Evolutionary conservation across 805 yeast genomes (phyloP).

Genomic region (Isabelozyma heimii): DNA sequence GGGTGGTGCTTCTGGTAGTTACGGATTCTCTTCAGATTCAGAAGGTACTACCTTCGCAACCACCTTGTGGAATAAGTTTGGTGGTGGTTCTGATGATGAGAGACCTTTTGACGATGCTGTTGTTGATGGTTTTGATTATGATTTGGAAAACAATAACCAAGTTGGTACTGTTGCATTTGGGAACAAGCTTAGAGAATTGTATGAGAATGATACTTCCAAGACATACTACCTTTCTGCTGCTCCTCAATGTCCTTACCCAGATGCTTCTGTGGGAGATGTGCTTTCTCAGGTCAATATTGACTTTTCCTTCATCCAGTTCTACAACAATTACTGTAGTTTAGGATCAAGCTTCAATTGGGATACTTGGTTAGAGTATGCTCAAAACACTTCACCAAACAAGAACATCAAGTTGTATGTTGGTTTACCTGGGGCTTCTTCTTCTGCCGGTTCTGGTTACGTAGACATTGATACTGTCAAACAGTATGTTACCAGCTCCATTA

Average conservation of each 20-base stretch:
- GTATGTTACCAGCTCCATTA: conserved; percentile 9
- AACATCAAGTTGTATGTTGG: conserved; percentile 31
- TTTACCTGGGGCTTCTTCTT: conserved; percentile 28
- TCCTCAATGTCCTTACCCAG: conserved; percentile 41
- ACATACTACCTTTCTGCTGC: conserved; percentile 32
- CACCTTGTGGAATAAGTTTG: conserved; percentile 39
- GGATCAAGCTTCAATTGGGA: conserved; percentile 31
- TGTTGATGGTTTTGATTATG: conserved; percentile 82
- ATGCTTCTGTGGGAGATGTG: conserved; percentile 32
- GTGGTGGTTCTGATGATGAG: conserved; percentile 29
- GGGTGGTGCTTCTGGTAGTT: conserved; percentile 48
- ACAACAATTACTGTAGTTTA: conserved; percentile 32
- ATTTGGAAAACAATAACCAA: conserved; percentile 58
- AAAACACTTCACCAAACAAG: conserved; percentile 25
- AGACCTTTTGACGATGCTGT: conserved; percentile 71
- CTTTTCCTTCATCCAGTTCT: conserved; percentile 39
- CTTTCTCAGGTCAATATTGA: conserved; percentile 23
- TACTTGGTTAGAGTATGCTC: conserved; percentile 33
- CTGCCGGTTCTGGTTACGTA: conserved; percentile 36
- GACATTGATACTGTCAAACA: conserved; percentile 15
- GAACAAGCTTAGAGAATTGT: conserved; percentile 24
- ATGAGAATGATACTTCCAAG: conserved; percentile 23
- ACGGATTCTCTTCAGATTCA: conserved; percentile 37
- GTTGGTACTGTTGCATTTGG: conserved; percentile 65
- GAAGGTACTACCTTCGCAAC: conserved; percentile 56